Percentiles rank a stretch among this genome's conserved stretches.
Conservation (phyloP, 371 early-diverging fungal species). For the Mucor plumbeus region DNA sequence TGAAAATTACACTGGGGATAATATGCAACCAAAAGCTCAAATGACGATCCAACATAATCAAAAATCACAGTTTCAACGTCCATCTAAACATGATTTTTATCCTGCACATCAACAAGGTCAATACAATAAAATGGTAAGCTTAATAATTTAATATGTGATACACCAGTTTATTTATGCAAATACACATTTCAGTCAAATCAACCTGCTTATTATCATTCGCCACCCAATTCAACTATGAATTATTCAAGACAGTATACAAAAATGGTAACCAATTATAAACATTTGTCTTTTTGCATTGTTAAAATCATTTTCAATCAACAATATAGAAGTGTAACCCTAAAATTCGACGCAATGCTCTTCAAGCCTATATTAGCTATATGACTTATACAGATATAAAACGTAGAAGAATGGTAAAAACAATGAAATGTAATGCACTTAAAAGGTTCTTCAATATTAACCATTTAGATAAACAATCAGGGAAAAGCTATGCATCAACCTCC, state of each 20-base stretch:
- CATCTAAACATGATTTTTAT: not conserved
- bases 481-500: slow-evolving; percentile 1
- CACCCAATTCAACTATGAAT: not conserved
- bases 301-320: not conserved
- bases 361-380: slow-evolving; percentile 55
- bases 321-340: slow-evolving; percentile 36
- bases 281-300: too few species aligned
- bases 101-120: not conserved
- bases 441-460: not conserved
- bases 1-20: slow-evolving; percentile 1
- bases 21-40: slow-evolving; percentile 1
- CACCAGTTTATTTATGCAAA: not conserved
- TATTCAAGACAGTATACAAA: slow-evolving; percentile 13
- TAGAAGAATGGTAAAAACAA: slow-evolving; percentile 21
- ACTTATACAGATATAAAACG: slow-evolving; percentile 47
- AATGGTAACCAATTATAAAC: slow-evolving; percentile 4
- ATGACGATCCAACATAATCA: slow-evolving; percentile 3
- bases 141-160: not conserved
- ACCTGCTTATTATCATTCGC: not conserved
- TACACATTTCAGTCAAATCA: not conserved
- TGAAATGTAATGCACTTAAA: not conserved
- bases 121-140: not conserved
- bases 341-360: slow-evolving; percentile 45
- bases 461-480: not conserved
- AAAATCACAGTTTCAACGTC: not conserved